Conservation (phyloP, 345 rosid genomes). For the Schrenkiella parvula region DNA sequence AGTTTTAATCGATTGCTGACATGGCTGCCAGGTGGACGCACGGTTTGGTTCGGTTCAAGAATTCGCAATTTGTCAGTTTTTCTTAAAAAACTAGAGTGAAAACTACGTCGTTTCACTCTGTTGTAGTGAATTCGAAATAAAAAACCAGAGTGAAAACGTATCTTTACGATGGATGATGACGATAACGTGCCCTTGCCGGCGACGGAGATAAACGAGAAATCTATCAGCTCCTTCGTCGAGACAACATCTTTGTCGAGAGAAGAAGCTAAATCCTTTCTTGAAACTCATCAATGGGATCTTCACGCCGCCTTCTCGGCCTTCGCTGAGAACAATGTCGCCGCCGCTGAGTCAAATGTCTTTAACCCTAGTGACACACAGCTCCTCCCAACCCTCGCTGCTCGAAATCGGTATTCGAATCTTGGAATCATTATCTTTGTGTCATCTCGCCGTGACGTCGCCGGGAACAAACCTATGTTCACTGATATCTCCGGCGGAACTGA, state of each 20-base stretch:
- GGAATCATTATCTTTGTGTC: not conserved
- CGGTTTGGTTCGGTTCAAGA: too few relatives aligned
- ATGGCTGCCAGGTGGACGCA: too few relatives aligned
- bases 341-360: not conserved
- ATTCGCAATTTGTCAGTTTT: too few relatives aligned
- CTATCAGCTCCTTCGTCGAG: constrained; percentile 53
- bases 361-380: constrained; percentile 5
- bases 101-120: too few relatives aligned
- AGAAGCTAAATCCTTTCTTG: constrained; percentile 65
- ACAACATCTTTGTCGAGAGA: constrained; percentile 58
- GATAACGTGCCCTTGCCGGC: not conserved
- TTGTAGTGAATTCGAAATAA: too few relatives aligned
- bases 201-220: not conserved
- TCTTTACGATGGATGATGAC: constrained; percentile 4
- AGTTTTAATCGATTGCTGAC: too few relatives aligned
- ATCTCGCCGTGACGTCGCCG: constrained; percentile 30
- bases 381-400: constrained; percentile 11
- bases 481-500: constrained; percentile 36
- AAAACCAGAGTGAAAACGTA: too few relatives aligned
- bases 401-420: not conserved
- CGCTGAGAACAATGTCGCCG: constrained; percentile 39
- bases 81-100: too few relatives aligned
- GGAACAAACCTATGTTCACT: constrained; percentile 37
- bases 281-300: constrained; percentile 68
- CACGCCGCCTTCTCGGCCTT: constrained; percentile 73